These are phyloP conservation scores for Gomphus bonarii DNA, from an alignment of 1,284 basidiomycete genomes.

Conservation along the genomic window DNA sequence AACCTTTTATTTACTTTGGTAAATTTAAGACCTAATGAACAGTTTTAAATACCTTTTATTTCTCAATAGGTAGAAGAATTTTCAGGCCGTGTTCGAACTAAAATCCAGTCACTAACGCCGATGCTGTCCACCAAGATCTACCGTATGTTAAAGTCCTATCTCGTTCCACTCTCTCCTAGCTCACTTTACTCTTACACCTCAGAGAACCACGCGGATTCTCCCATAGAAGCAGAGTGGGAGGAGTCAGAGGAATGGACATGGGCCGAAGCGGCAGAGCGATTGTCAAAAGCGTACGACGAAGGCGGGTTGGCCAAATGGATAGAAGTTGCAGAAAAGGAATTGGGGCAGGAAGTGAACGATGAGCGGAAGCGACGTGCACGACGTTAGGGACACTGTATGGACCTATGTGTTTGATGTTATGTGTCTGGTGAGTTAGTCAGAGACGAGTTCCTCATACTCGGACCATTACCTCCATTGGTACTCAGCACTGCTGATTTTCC, in stretches of 20 bases:
- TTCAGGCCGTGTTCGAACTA: conserved; percentile 35
- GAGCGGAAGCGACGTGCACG: conserved; percentile 21
- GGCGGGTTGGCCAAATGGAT: conserved; percentile 46
- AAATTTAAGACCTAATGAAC: background rate
- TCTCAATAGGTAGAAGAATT: conserved; percentile 42
- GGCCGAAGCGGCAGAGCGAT: conserved; percentile 38
- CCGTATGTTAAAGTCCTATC: background rate
- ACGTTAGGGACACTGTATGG: background rate
- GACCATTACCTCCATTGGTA: background rate
- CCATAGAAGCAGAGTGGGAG: conserved; percentile 11
- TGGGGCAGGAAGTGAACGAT: conserved; percentile 39
- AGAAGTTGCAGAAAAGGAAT: conserved; percentile 36
- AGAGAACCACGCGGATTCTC: conserved; percentile 20
- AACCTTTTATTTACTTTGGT: background rate
- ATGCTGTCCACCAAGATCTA: background rate
- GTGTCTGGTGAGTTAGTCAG: background rate
- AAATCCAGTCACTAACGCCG: background rate
- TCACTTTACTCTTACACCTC: conserved; percentile 17
- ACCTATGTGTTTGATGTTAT: background rate
- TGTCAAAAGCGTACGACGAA: conserved; percentile 42
- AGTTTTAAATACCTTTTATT: background rate
- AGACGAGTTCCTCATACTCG: background rate
- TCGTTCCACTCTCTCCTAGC: background rate
- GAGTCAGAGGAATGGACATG: conserved; percentile 31
- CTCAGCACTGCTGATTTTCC: no score